Conservation (phyloP, 2,329 filamentous ascomycete genomes). For the Scedosporium apiospermum region DNA sequence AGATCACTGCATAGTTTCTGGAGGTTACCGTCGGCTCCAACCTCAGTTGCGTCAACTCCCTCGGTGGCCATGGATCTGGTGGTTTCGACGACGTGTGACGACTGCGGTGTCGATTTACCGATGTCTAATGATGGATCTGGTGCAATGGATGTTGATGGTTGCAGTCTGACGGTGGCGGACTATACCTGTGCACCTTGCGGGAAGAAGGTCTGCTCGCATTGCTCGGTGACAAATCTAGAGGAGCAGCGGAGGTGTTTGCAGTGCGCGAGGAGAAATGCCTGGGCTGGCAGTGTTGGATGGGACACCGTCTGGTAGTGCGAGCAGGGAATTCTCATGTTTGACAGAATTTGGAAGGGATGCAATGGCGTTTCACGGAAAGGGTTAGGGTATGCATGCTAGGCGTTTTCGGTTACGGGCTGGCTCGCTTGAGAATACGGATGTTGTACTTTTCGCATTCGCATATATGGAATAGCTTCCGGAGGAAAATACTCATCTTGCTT, state of each 20-base stretch:
- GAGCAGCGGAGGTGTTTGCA: constrained; percentile 41
- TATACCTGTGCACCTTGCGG: constrained; percentile 38
- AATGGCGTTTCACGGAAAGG: neutral
- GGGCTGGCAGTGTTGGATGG: constrained; percentile 11
- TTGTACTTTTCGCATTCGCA: no score
- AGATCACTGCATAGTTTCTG: constrained; percentile 52
- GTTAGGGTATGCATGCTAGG: neutral
- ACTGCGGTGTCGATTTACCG: constrained; percentile 33
- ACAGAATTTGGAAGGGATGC: neutral
- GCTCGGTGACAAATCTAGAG: constrained; percentile 49
- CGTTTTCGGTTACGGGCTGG: neutral
- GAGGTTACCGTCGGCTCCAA: constrained; percentile 36
- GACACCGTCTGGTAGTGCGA: constrained; percentile 15
- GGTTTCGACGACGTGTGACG: constrained; percentile 35
- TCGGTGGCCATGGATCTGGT: neutral
- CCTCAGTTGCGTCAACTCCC: constrained; percentile 16
- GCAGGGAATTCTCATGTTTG: neutral
- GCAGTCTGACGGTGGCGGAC: constrained; percentile 14
- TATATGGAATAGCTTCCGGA: no score
- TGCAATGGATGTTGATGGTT: constrained; percentile 29
- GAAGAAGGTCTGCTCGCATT: constrained; percentile 49
- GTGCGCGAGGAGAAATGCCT: constrained; percentile 34
- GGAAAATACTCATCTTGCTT: no score
- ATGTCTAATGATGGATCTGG: constrained; percentile 13
- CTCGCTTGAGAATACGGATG: neutral